Base-by-base conservation (phyloP, 2,329 filamentous ascomycete species). In the Penicillium sp. region DNA sequence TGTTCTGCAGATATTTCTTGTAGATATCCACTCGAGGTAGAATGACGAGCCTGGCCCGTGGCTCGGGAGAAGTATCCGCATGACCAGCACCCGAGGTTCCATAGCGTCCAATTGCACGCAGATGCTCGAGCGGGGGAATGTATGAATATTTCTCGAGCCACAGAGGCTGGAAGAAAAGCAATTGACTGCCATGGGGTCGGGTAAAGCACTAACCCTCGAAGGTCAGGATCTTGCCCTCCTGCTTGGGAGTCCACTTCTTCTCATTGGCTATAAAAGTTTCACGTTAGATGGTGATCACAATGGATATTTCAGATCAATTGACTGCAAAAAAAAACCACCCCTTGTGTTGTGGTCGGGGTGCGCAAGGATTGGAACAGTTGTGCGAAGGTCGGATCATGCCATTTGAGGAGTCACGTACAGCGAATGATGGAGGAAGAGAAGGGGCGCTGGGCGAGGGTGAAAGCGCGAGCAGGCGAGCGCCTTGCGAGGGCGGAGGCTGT, bases 381-480 rank as follows among this genome's bases (percentile, higher is more conserved):
- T 62, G 62, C 50, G 55, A 62, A 62, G 59, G 64, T 68, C 58
- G 59, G 60, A 65, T 65, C 64, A 64, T 54, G 57, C 61, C 62
- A 65, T 59, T 36, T 33, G 50, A 48, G 66, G 58, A 60, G 55
- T 70, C 66, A 80, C 78, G 66, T 78, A 80, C 78, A 69, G 69
- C 76, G 77, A 66, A 72, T 65, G 62, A 78, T 64, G 57, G 76
- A 75, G 49, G 76, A 75, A 55, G 77, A 75, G 69, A 80, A 79
- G 11, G 76, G 72, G 68, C 78, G 77, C 62, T 65, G 63, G 41
- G 64, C 64, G 60, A 70, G 68, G 64, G 75, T 71, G 63, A 78
- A 57, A 60, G 75, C 71, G 66, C 75, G 68, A 65, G 73, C 65
- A 54, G 76, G 77, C 61, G 75, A 71, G 68, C 76, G 78, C 73